Evolutionary conservation across 441 rosid species (phyloP).

Genomic region (Macaranga tanarius): DNA sequence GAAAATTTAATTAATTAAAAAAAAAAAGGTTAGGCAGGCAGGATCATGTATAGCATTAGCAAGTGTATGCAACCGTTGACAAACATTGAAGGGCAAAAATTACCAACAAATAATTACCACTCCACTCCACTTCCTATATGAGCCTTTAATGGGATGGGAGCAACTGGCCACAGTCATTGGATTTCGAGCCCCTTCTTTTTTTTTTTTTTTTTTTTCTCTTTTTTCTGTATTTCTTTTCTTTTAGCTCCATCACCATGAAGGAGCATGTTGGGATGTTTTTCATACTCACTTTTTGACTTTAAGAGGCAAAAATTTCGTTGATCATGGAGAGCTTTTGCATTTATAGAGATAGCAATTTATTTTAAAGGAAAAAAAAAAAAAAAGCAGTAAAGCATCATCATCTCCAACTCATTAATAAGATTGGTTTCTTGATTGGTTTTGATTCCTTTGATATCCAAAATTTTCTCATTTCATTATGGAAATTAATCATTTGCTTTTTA

Average conservation of each 20-base stretch:
- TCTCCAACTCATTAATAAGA: conserved; percentile 25
- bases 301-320: conserved; percentile 32
- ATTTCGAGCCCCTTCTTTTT: conserved; percentile 28
- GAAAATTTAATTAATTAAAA: neutral
- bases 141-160: conserved; percentile 3
- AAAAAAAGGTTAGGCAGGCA: neutral
- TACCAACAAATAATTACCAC: neutral
- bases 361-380: conserved; percentile 5
- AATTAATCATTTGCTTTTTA: conserved; percentile 27
- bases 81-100: neutral
- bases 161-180: conserved; percentile 30
- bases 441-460: conserved; percentile 23
- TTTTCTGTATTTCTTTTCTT: neutral
- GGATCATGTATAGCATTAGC: too few species aligned
- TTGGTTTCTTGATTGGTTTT: conserved; percentile 16
- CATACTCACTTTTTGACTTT: conserved; percentile 50
- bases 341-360: conserved; percentile 27
- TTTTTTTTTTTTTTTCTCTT: conserved; percentile 9
- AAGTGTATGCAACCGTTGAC: neutral
- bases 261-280: conserved; percentile 41
- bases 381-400: conserved; percentile 24
- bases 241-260: conserved; percentile 24
- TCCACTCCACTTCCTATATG: neutral
- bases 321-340: conserved; percentile 39
- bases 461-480: conserved; percentile 23